These are phyloP conservation scores for Alternaria conjuncta DNA, from an alignment of 2,329 filamentous ascomycete genomes.

Conservation along the genomic window DNA sequence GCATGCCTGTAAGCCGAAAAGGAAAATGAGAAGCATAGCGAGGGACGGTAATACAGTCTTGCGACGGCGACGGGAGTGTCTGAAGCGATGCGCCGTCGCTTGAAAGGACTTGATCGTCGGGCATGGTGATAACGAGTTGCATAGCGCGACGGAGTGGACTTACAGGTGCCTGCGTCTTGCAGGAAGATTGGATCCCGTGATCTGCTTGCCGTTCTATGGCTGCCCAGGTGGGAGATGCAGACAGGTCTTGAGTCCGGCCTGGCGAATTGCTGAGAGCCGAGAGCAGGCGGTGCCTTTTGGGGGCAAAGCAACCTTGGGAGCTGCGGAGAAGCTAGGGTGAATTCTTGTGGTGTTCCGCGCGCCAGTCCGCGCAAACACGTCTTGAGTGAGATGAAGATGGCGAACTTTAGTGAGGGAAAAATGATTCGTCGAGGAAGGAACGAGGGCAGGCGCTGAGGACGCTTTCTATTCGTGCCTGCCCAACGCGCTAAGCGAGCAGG, in stretches of 20 bases:
- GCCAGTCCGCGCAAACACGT: too few species aligned
- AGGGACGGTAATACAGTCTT: background rate
- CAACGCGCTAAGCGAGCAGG: too few species aligned
- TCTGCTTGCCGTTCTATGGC: conserved; percentile 2
- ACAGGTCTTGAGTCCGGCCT: conserved; percentile 23
- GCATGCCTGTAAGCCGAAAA: background rate
- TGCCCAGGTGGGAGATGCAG: background rate
- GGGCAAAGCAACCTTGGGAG: background rate
- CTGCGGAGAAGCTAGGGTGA: background rate
- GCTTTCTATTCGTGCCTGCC: too few species aligned
- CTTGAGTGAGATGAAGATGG: too few species aligned
- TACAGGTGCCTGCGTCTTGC: conserved; percentile 32
- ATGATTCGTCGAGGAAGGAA: too few species aligned
- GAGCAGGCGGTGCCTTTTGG: conserved; percentile 3
- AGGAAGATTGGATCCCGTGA: conserved; percentile 45
- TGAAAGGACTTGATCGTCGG: background rate
- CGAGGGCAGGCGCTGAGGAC: too few species aligned
- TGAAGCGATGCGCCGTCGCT: background rate
- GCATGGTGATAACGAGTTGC: background rate
- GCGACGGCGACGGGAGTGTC: background rate
- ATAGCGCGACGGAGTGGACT: conserved; percentile 1
- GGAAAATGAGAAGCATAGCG: background rate
- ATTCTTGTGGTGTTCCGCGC: background rate
- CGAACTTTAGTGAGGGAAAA: too few species aligned
- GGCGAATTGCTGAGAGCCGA: conserved; percentile 7